Evolutionary conservation across 2,329 filamentous ascomycete species (phyloP).

Genomic region (Fusarium continuum): DNA sequence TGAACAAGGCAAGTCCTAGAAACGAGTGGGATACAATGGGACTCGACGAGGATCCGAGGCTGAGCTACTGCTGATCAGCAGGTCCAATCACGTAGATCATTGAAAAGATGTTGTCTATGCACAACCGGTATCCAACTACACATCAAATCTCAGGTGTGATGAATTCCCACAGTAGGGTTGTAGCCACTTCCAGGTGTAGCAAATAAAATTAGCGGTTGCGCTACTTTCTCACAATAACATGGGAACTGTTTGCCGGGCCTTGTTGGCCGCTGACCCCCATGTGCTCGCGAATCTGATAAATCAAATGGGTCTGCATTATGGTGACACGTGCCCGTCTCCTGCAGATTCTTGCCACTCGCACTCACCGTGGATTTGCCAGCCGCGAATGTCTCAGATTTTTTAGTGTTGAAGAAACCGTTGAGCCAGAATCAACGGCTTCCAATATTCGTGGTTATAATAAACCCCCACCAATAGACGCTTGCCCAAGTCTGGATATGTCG

Average conservation of each 20-base stretch:
- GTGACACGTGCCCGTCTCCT: not conserved
- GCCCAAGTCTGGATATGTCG: too few species aligned
- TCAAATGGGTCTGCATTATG: not conserved
- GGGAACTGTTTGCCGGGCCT: too few species aligned
- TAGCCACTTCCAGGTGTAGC: not conserved
- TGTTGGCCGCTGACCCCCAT: too few species aligned
- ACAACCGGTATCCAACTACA: not conserved
- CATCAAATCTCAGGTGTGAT: not conserved
- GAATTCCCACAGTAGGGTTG: not conserved
- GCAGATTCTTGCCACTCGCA: not conserved
- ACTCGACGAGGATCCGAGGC: not conserved
- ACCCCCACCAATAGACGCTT: not conserved
- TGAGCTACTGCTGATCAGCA: not conserved
- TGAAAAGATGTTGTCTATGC: not conserved
- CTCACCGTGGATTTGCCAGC: not conserved
- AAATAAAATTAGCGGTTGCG: not conserved
- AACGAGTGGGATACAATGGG: not conserved
- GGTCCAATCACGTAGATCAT: not conserved
- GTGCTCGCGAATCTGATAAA: constrained; percentile 10
- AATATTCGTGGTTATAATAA: too few species aligned
- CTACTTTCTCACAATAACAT: not conserved
- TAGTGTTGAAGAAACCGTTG: not conserved
- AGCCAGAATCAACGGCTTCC: not conserved
- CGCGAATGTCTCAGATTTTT: not conserved
- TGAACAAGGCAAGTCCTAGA: not conserved